Conservation (phyloP, 208 protist genomes). For the Vickermania ingenoplastis region DNA sequence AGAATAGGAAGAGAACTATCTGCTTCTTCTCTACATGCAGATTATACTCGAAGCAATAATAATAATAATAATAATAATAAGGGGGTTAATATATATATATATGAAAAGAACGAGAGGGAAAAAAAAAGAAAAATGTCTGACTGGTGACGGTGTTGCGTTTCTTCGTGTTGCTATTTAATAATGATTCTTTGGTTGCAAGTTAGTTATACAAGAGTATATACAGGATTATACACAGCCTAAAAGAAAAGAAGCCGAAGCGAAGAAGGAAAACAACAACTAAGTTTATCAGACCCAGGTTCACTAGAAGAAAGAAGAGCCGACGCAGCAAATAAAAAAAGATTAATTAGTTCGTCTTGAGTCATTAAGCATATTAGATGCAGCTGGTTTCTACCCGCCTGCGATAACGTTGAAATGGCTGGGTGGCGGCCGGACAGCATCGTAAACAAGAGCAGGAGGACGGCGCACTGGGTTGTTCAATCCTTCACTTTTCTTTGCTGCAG, state of each 20-base stretch:
- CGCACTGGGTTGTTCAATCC: conserved; percentile 29
- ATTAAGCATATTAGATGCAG: too few relatives aligned
- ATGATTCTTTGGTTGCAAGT: too few relatives aligned
- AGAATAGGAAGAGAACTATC: conserved; percentile 5
- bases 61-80: conserved; percentile 3
- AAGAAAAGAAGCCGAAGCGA: not conserved
- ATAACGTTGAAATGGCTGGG: conserved; percentile 51
- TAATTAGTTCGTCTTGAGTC: too few relatives aligned
- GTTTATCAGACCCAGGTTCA: too few relatives aligned
- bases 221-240: not conserved
- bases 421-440: conserved; percentile 37
- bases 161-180: too few relatives aligned
- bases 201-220: not conserved
- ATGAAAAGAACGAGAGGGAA: not conserved
- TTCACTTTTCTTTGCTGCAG: conserved; percentile 33
- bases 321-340: too few relatives aligned
- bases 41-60: not conserved
- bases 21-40: not conserved
- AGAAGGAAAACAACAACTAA: not conserved
- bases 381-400: conserved; percentile 24
- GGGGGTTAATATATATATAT: not conserved
- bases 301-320: too few relatives aligned
- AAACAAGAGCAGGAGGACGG: conserved; percentile 33
- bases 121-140: not conserved
- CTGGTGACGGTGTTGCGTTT: too few relatives aligned